These are phyloP conservation scores for Colletotrichum tropicale DNA, from an alignment of 2,329 filamentous ascomycete genomes.

Conservation along the genomic window DNA sequence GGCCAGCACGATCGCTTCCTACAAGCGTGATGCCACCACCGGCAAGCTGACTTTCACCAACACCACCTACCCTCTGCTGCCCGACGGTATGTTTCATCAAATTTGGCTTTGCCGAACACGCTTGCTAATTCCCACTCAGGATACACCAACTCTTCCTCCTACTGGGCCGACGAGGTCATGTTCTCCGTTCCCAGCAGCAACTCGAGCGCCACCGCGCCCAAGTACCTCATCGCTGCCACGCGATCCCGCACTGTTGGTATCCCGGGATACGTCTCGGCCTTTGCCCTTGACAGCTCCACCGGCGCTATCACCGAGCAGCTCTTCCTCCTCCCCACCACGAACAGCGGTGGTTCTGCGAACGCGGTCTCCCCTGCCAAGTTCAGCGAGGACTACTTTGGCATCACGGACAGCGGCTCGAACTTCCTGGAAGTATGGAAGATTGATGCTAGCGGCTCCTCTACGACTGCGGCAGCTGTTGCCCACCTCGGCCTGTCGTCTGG, in stretches of 20 bases:
- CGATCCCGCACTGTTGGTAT: conserved; percentile 17
- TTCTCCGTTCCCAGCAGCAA: conserved; percentile 5
- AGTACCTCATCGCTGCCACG: conserved; percentile 6
- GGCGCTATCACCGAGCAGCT: conserved; percentile 32
- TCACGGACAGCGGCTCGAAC: conserved; percentile 37
- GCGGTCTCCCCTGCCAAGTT: conserved; percentile 34
- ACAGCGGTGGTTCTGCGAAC: conserved; percentile 38
- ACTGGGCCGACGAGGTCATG: conserved; percentile 7
- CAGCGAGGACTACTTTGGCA: conserved; percentile 32
- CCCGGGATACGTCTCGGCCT: conserved; percentile 37
- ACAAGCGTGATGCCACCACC: conserved; percentile 23
- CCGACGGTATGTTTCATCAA: not conserved
- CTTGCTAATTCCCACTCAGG: not conserved
- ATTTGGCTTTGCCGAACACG: not conserved
- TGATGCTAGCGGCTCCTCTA: conserved; percentile 9
- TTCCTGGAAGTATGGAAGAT: conserved; percentile 39
- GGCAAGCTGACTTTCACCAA: conserved; percentile 3
- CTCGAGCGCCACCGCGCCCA: not conserved
- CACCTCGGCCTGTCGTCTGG: not conserved
- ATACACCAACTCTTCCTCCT: conserved; percentile 3
- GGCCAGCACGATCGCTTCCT: conserved; percentile 26
- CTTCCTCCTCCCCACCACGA: conserved; percentile 32
- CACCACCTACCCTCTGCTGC: conserved; percentile 19
- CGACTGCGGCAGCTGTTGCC: not conserved
- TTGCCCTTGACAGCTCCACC: conserved; percentile 25